Conservation (phyloP, 2,329 filamentous ascomycete genomes). For the Phaeosphaeria sp. region DNA sequence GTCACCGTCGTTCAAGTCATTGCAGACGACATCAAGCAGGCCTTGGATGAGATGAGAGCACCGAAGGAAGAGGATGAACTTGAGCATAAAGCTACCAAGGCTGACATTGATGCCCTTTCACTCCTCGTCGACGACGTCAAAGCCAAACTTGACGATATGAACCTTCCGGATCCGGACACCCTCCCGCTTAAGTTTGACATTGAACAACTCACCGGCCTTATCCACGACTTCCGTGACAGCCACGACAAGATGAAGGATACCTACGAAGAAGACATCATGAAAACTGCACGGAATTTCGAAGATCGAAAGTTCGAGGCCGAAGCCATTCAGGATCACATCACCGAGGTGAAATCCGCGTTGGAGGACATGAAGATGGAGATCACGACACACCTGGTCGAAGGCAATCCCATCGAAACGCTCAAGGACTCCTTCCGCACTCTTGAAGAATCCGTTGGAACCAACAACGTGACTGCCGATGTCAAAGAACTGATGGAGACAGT, state of each 20-base stretch:
- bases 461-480: slow-evolving; percentile 54
- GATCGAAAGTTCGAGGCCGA: slow-evolving; percentile 85
- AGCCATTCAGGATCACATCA: slow-evolving; percentile 77
- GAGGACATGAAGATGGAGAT: slow-evolving; percentile 80
- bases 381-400: slow-evolving; percentile 77
- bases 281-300: slow-evolving; percentile 80
- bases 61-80: slow-evolving; percentile 58
- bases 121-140: slow-evolving; percentile 87
- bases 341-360: slow-evolving; percentile 78
- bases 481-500: slow-evolving; percentile 74
- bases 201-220: slow-evolving; percentile 63
- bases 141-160: slow-evolving; percentile 74
- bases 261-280: slow-evolving; percentile 74
- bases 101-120: slow-evolving; percentile 80
- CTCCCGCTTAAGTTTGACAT: slow-evolving; percentile 81
- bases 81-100: slow-evolving; percentile 75
- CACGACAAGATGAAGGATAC: slow-evolving; percentile 75
- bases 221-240: slow-evolving; percentile 61
- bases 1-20: slow-evolving; percentile 78
- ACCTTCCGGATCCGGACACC: slow-evolving; percentile 72
- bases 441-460: slow-evolving; percentile 68
- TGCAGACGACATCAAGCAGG: slow-evolving; percentile 76
- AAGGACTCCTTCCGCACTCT: slow-evolving; percentile 71
- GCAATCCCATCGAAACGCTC: slow-evolving; percentile 67
- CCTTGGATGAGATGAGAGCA: slow-evolving; percentile 71